These are phyloP conservation scores for Zalaria sp. DNA, from an alignment of 2,329 filamentous ascomycete species.

Conservation along the genomic window DNA sequence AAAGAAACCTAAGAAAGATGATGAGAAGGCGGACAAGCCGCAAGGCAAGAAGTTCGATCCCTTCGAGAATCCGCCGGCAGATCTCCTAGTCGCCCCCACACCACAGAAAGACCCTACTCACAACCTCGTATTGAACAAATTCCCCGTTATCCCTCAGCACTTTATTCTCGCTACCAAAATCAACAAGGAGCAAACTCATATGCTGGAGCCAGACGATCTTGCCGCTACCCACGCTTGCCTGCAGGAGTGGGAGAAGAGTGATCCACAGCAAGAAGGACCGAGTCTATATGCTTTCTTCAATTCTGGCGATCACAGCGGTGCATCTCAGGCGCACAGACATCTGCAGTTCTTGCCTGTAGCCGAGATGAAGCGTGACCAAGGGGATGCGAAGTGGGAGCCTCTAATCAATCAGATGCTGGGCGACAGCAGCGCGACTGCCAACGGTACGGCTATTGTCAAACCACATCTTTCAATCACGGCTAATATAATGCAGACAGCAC, in stretches of 20 bases:
- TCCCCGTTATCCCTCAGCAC: conserved; percentile 55
- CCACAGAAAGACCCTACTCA: conserved; percentile 33
- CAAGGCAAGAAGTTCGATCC: conserved; percentile 39
- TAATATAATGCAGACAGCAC: background rate
- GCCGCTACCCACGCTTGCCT: conserved; percentile 48
- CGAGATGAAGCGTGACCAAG: conserved; percentile 37
- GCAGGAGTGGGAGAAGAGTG: conserved; percentile 33
- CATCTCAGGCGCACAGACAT: conserved; percentile 58
- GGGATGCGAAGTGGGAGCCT: conserved; percentile 25
- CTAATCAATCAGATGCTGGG: conserved; percentile 31
- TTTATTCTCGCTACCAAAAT: conserved; percentile 56
- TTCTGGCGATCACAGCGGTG: conserved; percentile 52
- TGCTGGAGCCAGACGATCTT: conserved; percentile 47
- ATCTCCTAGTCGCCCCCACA: conserved; percentile 41
- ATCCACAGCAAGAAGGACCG: conserved; percentile 5
- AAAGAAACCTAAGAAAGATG: conserved; percentile 40
- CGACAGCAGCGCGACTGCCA: background rate
- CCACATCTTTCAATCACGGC: background rate
- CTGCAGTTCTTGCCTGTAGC: conserved; percentile 56
- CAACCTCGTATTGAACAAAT: conserved; percentile 60
- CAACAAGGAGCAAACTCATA: conserved; percentile 49
- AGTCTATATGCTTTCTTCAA: conserved; percentile 57
- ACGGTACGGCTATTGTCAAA: background rate
- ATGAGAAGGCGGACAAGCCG: conserved; percentile 22
- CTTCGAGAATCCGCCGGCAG: conserved; percentile 45